Evolutionary conservation across 495 filamentous ascomycete species (phyloP), one percentile per base, ranked within the genome.

Genomic region (Talaromyces adpressus): DNA sequence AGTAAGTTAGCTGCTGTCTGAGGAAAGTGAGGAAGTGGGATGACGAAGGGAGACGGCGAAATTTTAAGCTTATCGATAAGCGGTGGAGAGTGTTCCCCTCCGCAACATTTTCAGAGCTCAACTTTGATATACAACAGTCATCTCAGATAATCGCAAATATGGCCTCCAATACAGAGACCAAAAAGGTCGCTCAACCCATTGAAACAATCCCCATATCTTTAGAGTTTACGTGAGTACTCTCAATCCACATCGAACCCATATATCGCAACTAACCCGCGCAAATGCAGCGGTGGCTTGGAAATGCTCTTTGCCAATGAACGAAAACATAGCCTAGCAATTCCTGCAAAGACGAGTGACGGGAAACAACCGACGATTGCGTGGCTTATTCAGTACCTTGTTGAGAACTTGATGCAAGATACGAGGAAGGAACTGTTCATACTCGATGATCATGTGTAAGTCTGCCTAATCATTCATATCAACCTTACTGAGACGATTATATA

Each of bases 351-450:
- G 66, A 73, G 77, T 25, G 69, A 83, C 32, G 88, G 84, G 45
- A 77, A 74, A 45, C 81, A 82, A 8, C 76, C 85, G 39, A 95
- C 85, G 63, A 83, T 97, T 49, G 84, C 82, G n/a, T 91, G 84
- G 70, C 83, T 98, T 22, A 85, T 98, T 57, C 71, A 81, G 36
- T 83, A 95, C 72, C 82, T 98, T n/a, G 91, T 91, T 73, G 77
- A 91, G 22, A 84, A 93, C 68, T 69, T 89, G 23, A 94, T 98
- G 91, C 88, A 84, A 63, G 93, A 96, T 71, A 79, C 80, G n/a
- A 82, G 93, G 64, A 89, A 87, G 66, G 94, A 97, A 57, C 78
- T 97, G 61, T 98, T 98, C 70, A 87, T 98, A 20, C 79, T 96
- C 61, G 90, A 96, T 65, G 86, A 84, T 66, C 87, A 90, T 68